Evolutionary conservation across 148 eudicot species (phyloP), one percentile per base, ranked within the genome.

Genomic region (Heliamphora exappendiculata): DNA sequence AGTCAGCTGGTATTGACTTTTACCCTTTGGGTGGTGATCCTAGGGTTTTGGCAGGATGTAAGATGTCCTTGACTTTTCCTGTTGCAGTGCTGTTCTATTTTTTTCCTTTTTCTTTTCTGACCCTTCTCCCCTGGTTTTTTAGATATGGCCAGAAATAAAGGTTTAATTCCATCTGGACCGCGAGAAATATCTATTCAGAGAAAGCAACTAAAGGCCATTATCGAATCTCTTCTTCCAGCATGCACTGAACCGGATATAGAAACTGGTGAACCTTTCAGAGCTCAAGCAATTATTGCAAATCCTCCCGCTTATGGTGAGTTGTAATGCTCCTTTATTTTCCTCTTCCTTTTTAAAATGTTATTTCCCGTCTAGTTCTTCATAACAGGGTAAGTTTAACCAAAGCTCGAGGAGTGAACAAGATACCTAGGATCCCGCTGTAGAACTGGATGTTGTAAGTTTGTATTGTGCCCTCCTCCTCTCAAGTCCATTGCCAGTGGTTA

Each of bases 1-100:
- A 87, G 84, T 86, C 94, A 68, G 94, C 98, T 84, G 98, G 96
- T 50, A 85, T 95, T 13, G 94, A 91, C 14, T 95, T 92, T 78
- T 95, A 88, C 84, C 98, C 98, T 57, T 84, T 95, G 59, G 98
- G 96, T 37, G 98, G 97, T 62, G 98, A 95, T 80, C 97, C 98
- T 57, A 85, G 87, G 49, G 87, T 95, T 80, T 79, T 95, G 76
- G 94, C 97, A 57, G 93, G 89, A 88, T 95, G 98, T 95, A 89
- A 89, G 96, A 64, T 49, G 14, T 80, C 68, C 50, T 53, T 81
- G n/a, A 33, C n/a, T n/a, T n/a, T n/a, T n/a, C n/a, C n/a, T n/a
- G n/a, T n/a, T n/a, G n/a, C n/a, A n/a, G n/a, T n/a, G n/a, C n/a
- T n/a, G n/a, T n/a, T n/a, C n/a, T n/a, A 31, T 78, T 70, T 36